Base-by-base conservation (phyloP, 139 green algal species). In the Micractinium sp. region DNA sequence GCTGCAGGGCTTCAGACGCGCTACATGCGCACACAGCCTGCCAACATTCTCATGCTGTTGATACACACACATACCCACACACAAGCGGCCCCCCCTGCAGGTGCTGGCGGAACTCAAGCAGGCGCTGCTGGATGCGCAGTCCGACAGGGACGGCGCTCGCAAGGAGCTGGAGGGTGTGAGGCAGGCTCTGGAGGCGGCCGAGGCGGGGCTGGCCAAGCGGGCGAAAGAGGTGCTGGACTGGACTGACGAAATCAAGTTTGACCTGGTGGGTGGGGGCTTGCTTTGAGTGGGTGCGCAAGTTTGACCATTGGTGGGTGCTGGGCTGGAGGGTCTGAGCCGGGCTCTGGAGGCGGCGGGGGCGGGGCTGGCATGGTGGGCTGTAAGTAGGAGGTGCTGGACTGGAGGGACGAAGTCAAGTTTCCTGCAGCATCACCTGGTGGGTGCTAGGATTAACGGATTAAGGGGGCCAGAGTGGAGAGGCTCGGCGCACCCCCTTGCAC, bases 181-280 rank as follows among this genome's bases (percentile, higher is more conserved):
- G 36, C 36, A 3, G 9, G 31, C 78, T 66, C 56, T 78, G 23
- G 63, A 31, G 2, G 47, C 7, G 79, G 27, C 53, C 0, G 20
- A 71, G 79, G 20, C 25, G 31, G 31, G 56, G 47, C 47, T 85
- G 79, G 31, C 29, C 19, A 41, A 60, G 25, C 39, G 39, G 9
- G 39, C 25, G 23, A 82, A 82, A 41, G 39, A 82, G 77, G 41
- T 87, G 82, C 27, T 29, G 0, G 61, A 63, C 7, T 47, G 71
- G 82, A 73, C 82, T 18, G 66, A 87, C 25, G 82, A 87, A 13
- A 87, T 87, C 23, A 87, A 87, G 63, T 87, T 87, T 63, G 82
- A 87, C 66, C 82, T 87, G 35, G 76, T 82, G 76, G 39, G 76
- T n/a, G 35, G 69, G 47, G 47, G 7, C 47, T 5, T 56, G 47